Evolutionary conservation across 1,284 basidiomycete species (phyloP), one percentile per base, ranked within the genome.

Genomic region (Naganishia sp.): DNA sequence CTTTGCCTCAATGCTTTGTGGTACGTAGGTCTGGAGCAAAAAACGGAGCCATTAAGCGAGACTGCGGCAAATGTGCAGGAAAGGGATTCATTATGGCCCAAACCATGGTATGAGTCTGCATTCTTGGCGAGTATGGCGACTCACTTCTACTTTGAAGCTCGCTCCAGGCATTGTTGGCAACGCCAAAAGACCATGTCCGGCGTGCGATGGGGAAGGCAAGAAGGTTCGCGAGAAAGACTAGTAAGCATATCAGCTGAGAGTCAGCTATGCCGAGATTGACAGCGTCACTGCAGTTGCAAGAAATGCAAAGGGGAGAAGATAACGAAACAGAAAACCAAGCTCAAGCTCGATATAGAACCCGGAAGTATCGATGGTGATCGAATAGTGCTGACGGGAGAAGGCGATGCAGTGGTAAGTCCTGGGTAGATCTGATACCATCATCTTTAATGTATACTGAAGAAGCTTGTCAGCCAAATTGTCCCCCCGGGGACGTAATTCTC

Each of bases 281-380:
- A 6, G 44, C 36, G 6, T 42, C 15, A 23, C 23, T n/a, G 28
- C 72, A 94, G 91, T 70, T 98, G 94, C 83, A 97, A 94, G 80
- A 94, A 92, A 76, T 99, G 94, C 80, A 94, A 95, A 75, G 94
- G 94, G 10, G 84, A 85, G 64, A 90, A 89, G 77, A 90, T 87
- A 0, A 84, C 89, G 52, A 88, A 89, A 72, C 92, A 94, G 75
- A 96, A 94, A 82, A 90, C 89, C 55, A 86, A 90, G 59, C 87
- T 92, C 70, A 91, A 94, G 71, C 88, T 94, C 33, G 84, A 87
- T 71, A 85, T 98, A 52, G 90, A 94, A 73, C 88, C 87, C 64
- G 94, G 94, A n/a, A 94, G 93, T 85, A 79, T 86, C 7, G 86
- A 94, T 74, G 86, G 87, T 6, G 88, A 96, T 75, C 83, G 89